Percentiles rank a stretch among this genome's conserved stretches.
These are phyloP conservation scores for Coprinellus micaceus DNA, from an alignment of 768 basidiomycete genomes.

Conservation along the genomic window DNA sequence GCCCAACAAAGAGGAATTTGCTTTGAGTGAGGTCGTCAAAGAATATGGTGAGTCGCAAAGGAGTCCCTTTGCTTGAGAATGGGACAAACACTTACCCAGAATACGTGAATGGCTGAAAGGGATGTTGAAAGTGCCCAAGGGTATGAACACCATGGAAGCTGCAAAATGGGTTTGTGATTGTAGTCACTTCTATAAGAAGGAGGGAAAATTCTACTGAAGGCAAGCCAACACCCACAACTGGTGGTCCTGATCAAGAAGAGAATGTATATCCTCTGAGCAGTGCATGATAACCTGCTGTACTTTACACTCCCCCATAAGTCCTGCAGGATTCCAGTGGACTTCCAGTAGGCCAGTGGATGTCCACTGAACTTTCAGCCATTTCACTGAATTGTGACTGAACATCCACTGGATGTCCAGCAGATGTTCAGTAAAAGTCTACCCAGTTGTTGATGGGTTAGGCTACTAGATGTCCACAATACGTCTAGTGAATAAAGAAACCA, in stretches of 20 bases:
- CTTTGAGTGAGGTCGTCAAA: constrained; percentile 8
- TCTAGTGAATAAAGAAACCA: too few relatives aligned
- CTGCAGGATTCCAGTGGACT: too few relatives aligned
- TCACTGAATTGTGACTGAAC: too few relatives aligned
- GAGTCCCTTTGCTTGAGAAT: background rate
- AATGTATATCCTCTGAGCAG: too few relatives aligned
- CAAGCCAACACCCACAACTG: constrained; percentile 15
- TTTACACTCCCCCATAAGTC: too few relatives aligned
- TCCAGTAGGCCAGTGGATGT: too few relatives aligned
- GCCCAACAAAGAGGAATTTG: background rate
- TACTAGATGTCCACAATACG: too few relatives aligned
- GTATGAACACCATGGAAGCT: background rate
- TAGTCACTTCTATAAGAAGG: constrained; percentile 19
- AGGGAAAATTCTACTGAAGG: constrained; percentile 13
- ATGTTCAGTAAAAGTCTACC: too few relatives aligned
- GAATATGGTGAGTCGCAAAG: background rate
- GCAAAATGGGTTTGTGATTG: background rate
- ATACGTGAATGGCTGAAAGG: background rate
- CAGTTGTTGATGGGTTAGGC: too few relatives aligned
- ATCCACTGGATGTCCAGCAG: too few relatives aligned
- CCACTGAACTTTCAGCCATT: too few relatives aligned
- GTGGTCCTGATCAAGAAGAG: constrained; percentile 12
- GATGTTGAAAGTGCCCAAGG: background rate
- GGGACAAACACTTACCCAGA: background rate
- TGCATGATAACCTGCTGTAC: too few relatives aligned